Evolutionary conservation across 257 asterid species (phyloP).

Genomic region (Nicotiana paniculata): DNA sequence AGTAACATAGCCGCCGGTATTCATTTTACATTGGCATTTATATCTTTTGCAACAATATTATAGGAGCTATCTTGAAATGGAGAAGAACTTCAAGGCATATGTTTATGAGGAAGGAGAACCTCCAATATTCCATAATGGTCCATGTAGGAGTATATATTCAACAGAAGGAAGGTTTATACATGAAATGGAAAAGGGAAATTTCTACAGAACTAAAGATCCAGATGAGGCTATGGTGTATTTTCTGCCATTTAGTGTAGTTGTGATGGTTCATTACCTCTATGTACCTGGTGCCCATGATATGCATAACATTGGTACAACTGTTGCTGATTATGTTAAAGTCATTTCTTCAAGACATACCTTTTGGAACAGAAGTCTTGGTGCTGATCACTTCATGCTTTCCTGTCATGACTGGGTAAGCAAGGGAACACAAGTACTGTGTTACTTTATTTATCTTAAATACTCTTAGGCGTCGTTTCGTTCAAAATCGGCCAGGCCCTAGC

Average conservation of each 20-base stretch:
- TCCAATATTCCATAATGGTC: constrained; percentile 79
- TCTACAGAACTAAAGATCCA: constrained; percentile 49
- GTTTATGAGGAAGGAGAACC: constrained; percentile 80
- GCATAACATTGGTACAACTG: constrained; percentile 39
- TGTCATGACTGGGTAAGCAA: constrained; percentile 84
- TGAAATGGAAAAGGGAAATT: constrained; percentile 54
- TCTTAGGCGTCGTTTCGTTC: too few species aligned
- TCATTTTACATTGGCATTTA: background rate
- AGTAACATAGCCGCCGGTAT: too few species aligned
- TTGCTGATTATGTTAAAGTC: constrained; percentile 55
- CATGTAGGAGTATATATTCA: constrained; percentile 72
- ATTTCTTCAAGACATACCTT: constrained; percentile 54
- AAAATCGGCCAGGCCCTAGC: too few species aligned
- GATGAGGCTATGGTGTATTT: constrained; percentile 69
- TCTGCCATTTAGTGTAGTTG: constrained; percentile 74
- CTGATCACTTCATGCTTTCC: constrained; percentile 90
- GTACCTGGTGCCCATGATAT: constrained; percentile 37
- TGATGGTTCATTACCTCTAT: constrained; percentile 55
- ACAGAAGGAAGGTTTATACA: constrained; percentile 79
- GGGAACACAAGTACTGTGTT: background rate
- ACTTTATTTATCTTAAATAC: background rate
- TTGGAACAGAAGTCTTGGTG: constrained; percentile 74
- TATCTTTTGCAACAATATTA: background rate
- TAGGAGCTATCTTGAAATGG: constrained; percentile 83
- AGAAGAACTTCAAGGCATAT: constrained; percentile 64